Percentiles rank a stretch among this genome's conserved stretches.
Evolutionary conservation across 2,329 filamentous ascomycete genomes (phyloP).

Genomic region (Thelonectria discophora): DNA sequence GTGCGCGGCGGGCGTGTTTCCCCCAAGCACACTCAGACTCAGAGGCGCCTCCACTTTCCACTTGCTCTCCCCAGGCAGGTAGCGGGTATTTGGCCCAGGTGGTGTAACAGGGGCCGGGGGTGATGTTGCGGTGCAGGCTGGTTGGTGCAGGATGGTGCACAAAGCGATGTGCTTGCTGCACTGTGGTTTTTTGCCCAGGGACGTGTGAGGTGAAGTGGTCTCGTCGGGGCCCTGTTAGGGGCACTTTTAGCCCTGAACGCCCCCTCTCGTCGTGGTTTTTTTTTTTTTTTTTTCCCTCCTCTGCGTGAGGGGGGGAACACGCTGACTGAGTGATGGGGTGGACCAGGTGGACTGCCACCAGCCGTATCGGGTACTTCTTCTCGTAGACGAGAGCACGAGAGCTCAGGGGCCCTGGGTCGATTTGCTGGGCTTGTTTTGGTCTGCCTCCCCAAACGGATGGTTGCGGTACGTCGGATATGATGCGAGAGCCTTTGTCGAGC

Average conservation of each 20-base stretch:
- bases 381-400: conserved; percentile 14
- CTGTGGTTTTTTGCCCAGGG: background rate
- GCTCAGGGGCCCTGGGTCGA: conserved; percentile 14
- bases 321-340: conserved; percentile 16
- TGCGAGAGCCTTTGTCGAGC: background rate
- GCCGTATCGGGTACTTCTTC: conserved; percentile 26
- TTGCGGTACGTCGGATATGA: conserved; percentile 11
- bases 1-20: background rate
- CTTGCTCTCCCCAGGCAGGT: conserved; percentile 7
- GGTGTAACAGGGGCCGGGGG: conserved; percentile 10
- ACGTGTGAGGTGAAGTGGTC: background rate
- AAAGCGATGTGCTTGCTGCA: background rate
- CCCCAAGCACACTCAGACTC: too few relatives aligned
- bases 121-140: conserved; percentile 37
- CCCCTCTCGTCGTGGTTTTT: background rate
- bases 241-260: background rate
- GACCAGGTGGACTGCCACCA: conserved; percentile 20
- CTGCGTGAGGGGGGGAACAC: background rate
- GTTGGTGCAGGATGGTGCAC: background rate
- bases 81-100: conserved; percentile 24
- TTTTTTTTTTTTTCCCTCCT: background rate
- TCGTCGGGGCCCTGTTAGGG: conserved; percentile 14
- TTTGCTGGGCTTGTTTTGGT: too few relatives aligned
- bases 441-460: conserved; percentile 15
- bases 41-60: conserved; percentile 15